A percentile compares a stretch with the other conserved stretches of the same genome.
Evolutionary conservation across 305 asterid species (phyloP).

Genomic region (Salvia sclarea): DNA sequence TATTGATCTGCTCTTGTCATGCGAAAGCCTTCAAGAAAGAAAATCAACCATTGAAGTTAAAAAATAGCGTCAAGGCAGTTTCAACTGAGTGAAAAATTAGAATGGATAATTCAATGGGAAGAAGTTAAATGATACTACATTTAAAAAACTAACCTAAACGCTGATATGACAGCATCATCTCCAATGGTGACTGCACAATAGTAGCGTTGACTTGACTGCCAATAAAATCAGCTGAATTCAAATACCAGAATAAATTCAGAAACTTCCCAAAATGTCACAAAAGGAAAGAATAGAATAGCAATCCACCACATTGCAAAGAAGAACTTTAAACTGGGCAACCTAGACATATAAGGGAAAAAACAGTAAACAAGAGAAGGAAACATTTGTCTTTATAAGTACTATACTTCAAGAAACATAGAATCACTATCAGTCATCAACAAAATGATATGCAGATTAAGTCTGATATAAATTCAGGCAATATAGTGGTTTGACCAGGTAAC

Average conservation of each 20-base stretch:
- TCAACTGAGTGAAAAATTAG: conserved; percentile 3
- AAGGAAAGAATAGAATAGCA: conserved; percentile 24
- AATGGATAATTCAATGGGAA: not conserved
- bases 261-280: conserved; percentile 39
- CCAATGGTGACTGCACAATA: conserved; percentile 89
- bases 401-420: not conserved
- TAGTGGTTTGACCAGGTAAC: not conserved
- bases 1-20: conserved; percentile 78
- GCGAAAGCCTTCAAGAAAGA: conserved; percentile 71
- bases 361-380: conserved; percentile 4
- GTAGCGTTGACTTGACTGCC: conserved; percentile 94
- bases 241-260: conserved; percentile 73
- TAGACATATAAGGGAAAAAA: conserved; percentile 23
- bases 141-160: conserved; percentile 70
- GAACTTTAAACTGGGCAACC: not conserved
- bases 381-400: not conserved
- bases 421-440: not conserved
- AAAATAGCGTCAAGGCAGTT: conserved; percentile 23
- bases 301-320: not conserved
- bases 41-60: conserved; percentile 31
- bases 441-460: conserved; percentile 21
- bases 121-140: conserved; percentile 8
- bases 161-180: conserved; percentile 95
- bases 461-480: conserved; percentile 15
- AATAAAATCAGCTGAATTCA: conserved; percentile 95